Evolutionary conservation across 2,329 filamentous ascomycete genomes (phyloP), one percentile per base, ranked within the genome.

Genomic region (Metarhizium album): DNA sequence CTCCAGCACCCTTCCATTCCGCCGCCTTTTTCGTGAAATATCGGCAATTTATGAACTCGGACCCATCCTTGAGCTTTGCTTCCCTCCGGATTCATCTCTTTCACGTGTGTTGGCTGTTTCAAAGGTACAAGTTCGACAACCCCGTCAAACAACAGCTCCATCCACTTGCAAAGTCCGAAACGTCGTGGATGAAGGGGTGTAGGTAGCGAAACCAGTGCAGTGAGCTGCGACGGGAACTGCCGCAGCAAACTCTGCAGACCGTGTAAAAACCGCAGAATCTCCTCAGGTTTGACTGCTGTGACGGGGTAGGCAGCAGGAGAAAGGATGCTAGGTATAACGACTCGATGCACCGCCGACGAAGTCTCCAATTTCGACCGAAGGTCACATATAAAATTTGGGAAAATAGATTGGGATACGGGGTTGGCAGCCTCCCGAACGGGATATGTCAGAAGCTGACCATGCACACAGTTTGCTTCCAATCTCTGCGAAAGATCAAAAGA

Each of bases 1-100:
- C 84, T 76, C 55, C 82, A 82, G 52, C 79, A 79, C 38, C 79
- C 74, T 53, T 82, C 81, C 2, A 80, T 76, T 9, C 88, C 89
- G 2, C 90, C 90, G 2, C 93, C 91, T 57, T 87, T 88, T 64
- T 97, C 91, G 53, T 94, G 87, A 57, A 88, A 84, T 1, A 95
- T 74, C 0, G 93, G 91, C 35, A 97, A 68, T 49, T 84, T 84
- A 65, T 95, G 88, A 1, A 94, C 80, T 54, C 83, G 86, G 18
- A 97, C 70, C 67, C 97, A 80, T 1, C 93, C 93, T 63, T 97
- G 91, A 1, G 86, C 83, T 52, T 84, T 67, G 24, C 62, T 82
- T 52, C 95, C 89, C 53, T 87, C 84, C 3, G 78, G 66, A 35
- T 54, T 62, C 52, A 58, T 69, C 73, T 40, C 75, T 70, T 45